phyloP scores from a whole-genome alignment of 306 rosid species.

The Purshia tridentata region DNA sequence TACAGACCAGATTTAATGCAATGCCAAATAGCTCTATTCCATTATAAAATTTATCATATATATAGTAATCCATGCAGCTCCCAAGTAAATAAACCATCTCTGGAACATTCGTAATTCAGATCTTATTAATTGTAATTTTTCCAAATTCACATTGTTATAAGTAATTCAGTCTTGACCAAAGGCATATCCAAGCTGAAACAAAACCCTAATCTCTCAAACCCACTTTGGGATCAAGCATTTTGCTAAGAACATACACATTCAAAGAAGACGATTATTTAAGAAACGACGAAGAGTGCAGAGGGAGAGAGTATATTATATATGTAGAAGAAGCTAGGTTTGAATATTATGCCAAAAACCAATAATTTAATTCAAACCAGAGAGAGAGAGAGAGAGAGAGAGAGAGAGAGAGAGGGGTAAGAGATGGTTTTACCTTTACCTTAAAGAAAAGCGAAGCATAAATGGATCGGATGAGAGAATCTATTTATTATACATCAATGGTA shows the following conservation, averaged over 20 bases:
- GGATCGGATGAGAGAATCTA: neutral
- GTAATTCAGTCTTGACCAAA: too few species aligned
- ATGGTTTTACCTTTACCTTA: slow-evolving; percentile 11
- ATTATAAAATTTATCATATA: neutral
- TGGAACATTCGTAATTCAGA: neutral
- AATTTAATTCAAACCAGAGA: neutral
- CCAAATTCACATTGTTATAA: neutral
- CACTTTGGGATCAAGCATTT: neutral
- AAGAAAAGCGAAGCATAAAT: neutral
- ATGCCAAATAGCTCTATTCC: neutral
- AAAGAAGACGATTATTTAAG: too few species aligned
- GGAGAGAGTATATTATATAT: too few species aligned
- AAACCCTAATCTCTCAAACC: neutral
- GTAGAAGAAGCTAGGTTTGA: neutral
- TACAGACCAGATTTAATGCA: neutral
- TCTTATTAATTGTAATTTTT: neutral
- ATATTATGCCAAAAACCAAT: too few species aligned
- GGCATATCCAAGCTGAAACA: neutral
- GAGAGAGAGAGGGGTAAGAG: neutral
- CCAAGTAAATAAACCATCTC: too few species aligned
- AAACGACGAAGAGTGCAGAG: too few species aligned
- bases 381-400: too few species aligned
- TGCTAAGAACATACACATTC: neutral
- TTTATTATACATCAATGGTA: neutral
- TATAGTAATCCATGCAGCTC: too few species aligned